Conservation (phyloP, 2,329 filamentous ascomycete species). For the Pseudopithomyces maydicus region DNA sequence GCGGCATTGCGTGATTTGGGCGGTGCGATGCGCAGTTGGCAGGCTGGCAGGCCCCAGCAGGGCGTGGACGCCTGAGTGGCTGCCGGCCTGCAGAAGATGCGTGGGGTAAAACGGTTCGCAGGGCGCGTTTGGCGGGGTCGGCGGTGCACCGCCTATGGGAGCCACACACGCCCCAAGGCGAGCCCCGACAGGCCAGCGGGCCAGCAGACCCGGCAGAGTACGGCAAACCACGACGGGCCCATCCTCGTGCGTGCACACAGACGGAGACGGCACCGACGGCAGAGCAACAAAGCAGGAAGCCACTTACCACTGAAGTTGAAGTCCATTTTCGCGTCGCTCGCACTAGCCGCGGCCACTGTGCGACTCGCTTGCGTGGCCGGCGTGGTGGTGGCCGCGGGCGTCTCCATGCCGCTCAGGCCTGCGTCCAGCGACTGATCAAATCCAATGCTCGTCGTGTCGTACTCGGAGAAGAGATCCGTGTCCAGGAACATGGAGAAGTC, state of each 20-base stretch:
- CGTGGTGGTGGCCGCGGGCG: constrained; percentile 13
- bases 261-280: constrained; percentile 12
- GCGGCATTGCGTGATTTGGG: constrained; percentile 46
- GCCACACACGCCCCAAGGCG: background rate
- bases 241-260: constrained; percentile 16
- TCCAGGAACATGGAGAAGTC: constrained; percentile 62
- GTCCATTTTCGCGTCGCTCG: constrained; percentile 37
- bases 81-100: constrained; percentile 18
- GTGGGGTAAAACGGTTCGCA: constrained; percentile 36
- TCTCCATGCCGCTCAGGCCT: constrained; percentile 31
- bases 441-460: constrained; percentile 47
- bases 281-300: constrained; percentile 6
- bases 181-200: constrained; percentile 30
- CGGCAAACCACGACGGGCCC: constrained; percentile 17
- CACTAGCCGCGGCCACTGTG: constrained; percentile 3
- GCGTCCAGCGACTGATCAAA: constrained; percentile 33
- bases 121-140: constrained; percentile 31
- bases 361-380: background rate
- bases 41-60: constrained; percentile 10
- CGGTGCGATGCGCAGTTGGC: constrained; percentile 20
- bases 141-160: constrained; percentile 22
- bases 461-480: constrained; percentile 70
- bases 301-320: constrained; percentile 43
- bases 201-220: too few relatives aligned
- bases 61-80: constrained; percentile 27